Conservation (phyloP, 345 rosid genomes). For the Eucalyptus tenuipes region DNA sequence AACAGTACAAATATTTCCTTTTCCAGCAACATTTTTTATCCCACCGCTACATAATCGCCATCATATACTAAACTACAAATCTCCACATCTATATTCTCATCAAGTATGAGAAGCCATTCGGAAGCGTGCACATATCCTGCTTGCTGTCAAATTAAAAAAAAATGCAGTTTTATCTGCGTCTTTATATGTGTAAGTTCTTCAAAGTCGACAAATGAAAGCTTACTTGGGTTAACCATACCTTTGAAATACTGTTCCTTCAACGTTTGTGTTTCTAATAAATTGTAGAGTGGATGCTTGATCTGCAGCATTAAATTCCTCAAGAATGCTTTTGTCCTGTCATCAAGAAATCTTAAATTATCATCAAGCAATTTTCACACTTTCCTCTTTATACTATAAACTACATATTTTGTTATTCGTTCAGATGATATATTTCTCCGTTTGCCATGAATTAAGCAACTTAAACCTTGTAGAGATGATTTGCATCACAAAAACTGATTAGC, state of each 20-base stretch:
- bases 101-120: neutral
- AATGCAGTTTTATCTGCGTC: neutral
- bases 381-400: neutral
- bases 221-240: slow-evolving; percentile 23
- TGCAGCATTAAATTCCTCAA: slow-evolving; percentile 49
- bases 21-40: neutral
- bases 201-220: neutral
- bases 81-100: neutral
- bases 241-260: slow-evolving; percentile 72
- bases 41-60: neutral
- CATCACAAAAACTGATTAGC: neutral
- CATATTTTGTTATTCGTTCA: neutral
- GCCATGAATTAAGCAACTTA: neutral
- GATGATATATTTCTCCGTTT: neutral
- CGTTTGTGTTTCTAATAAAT: slow-evolving; percentile 27
- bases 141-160: neutral
- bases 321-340: slow-evolving; percentile 63
- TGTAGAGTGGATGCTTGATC: slow-evolving; percentile 81
- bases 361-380: neutral
- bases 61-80: neutral
- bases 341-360: neutral
- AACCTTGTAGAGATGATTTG: neutral
- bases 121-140: neutral
- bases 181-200: neutral
- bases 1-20: neutral